A percentile compares a stretch with the other conserved stretches of the same genome.
Conservation (phyloP, 805 yeast species). For the Yarrowia bubula region DNA sequence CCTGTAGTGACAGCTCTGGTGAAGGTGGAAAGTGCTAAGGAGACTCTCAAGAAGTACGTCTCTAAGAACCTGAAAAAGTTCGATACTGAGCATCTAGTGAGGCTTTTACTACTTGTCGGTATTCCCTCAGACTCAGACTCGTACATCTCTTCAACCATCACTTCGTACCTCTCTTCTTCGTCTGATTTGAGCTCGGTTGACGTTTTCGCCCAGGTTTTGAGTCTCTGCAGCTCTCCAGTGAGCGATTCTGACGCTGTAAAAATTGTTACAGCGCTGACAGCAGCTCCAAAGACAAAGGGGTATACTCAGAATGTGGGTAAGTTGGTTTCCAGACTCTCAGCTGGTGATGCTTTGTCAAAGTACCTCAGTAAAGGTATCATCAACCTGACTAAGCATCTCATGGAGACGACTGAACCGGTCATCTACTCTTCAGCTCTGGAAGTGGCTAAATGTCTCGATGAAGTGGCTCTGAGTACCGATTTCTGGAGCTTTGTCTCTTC, state of each 20-base stretch:
- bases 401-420: not conserved
- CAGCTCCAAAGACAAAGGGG: conserved; percentile 17
- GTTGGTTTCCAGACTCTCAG: not conserved
- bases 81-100: not conserved
- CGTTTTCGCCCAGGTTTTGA: not conserved
- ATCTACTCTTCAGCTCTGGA: not conserved
- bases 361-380: conserved; percentile 15
- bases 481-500: conserved; percentile 32
- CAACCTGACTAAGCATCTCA: conserved; percentile 24
- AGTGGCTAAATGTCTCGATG: not conserved
- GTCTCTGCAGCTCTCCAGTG: not conserved
- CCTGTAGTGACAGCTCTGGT: not conserved
- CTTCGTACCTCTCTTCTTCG: not conserved
- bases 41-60: not conserved
- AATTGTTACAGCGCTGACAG: not conserved
- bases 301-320: conserved; percentile 9
- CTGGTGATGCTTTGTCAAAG: not conserved
- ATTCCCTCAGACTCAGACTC: not conserved
- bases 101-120: not conserved
- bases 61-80: not conserved
- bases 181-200: not conserved
- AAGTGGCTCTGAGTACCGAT: not conserved
- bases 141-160: not conserved
- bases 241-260: not conserved
- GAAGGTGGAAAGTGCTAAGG: not conserved